phyloP scores from a whole-genome alignment of 164 flowering plant species.

The Chimonanthus salicifolius region DNA sequence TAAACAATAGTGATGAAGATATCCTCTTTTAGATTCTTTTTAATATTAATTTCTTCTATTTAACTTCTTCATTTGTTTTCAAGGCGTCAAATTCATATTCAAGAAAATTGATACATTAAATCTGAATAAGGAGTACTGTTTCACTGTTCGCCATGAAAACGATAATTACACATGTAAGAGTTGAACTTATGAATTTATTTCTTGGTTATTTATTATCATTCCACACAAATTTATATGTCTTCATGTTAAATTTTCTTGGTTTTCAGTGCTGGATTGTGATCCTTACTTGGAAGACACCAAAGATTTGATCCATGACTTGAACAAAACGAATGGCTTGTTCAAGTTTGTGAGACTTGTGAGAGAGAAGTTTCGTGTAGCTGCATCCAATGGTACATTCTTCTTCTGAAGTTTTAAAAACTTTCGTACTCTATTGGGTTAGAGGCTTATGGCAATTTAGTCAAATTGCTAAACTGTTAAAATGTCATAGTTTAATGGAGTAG shows the following conservation, averaged over 20 bases:
- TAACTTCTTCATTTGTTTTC: constrained; percentile 5
- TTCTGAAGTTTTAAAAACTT: background rate
- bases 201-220: constrained; percentile 1
- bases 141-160: constrained; percentile 60
- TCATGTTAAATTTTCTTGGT: constrained; percentile 3
- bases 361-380: constrained; percentile 61
- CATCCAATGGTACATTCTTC: constrained; percentile 43
- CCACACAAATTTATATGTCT: background rate
- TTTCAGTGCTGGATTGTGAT: constrained; percentile 66
- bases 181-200: background rate
- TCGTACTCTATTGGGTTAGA: too few species aligned
- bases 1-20: constrained; percentile 21
- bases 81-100: constrained; percentile 84
- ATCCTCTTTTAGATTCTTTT: background rate
- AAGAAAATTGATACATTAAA: constrained; percentile 44
- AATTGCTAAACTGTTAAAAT: too few species aligned
- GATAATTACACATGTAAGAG: constrained; percentile 72
- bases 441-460: too few species aligned
- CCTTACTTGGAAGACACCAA: constrained; percentile 48
- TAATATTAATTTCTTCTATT: background rate
- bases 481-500: too few species aligned
- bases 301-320: constrained; percentile 63
- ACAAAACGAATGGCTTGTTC: constrained; percentile 74
- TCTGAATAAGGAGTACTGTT: constrained; percentile 60
- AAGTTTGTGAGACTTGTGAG: constrained; percentile 85